Percentiles rank a stretch among this genome's conserved stretches.
Conservation (phyloP, 306 rosid genomes). For the Vicia faba region DNA sequence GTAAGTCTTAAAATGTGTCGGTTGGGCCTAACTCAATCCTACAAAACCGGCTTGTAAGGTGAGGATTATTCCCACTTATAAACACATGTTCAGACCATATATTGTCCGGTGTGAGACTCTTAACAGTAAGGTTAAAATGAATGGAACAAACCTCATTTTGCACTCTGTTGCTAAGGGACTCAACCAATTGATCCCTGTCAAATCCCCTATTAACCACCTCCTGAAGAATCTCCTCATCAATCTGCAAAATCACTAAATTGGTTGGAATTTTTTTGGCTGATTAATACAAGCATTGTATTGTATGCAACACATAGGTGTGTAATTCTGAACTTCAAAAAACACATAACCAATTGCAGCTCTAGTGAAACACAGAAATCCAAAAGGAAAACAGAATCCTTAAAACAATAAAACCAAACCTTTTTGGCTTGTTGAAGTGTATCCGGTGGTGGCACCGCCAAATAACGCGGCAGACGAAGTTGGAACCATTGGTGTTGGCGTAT, state of each 20-base stretch:
- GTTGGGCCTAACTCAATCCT: no score
- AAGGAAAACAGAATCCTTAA: slow-evolving; percentile 15
- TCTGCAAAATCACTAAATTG: slow-evolving; percentile 54
- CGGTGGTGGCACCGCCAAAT: slow-evolving; percentile 92
- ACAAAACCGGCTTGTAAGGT: no score
- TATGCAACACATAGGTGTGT: slow-evolving; percentile 3
- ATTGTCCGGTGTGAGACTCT: no score
- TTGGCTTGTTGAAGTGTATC: slow-evolving; percentile 75
- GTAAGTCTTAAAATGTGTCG: no score
- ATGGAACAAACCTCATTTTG: slow-evolving; percentile 73
- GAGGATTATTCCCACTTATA: no score
- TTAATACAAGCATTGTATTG: slow-evolving; percentile 13
- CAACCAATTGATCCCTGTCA: slow-evolving; percentile 68
- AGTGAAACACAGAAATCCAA: slow-evolving; percentile 17
- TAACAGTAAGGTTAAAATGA: slow-evolving; percentile 34
- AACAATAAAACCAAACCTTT: slow-evolving; percentile 52
- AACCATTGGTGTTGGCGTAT: slow-evolving; percentile 94
- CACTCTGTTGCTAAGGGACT: slow-evolving; percentile 74
- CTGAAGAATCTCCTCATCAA: slow-evolving; percentile 85
- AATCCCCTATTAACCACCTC: slow-evolving; percentile 86
- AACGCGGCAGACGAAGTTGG: slow-evolving; percentile 89
- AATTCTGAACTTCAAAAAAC: not conserved
- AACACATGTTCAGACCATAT: no score
- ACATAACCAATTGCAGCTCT: not conserved
- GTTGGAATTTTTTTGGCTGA: not conserved